These are phyloP conservation scores for Hypoxylon lenormandii DNA, from an alignment of 495 filamentous ascomycete genomes.

Conservation along the genomic window DNA sequence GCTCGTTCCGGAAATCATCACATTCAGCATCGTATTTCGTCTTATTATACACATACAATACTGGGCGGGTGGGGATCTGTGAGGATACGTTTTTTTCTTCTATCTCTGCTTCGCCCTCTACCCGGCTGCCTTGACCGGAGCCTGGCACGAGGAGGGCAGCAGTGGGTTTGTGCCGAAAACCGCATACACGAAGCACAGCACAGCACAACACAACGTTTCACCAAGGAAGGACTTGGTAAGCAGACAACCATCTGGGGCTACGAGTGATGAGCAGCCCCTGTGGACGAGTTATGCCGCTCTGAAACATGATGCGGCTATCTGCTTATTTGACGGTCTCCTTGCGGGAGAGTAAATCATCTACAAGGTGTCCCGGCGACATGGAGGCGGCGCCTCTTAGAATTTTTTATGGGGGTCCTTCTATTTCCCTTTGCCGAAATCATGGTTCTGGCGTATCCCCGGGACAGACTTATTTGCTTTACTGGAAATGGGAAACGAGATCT, in stretches of 20 bases:
- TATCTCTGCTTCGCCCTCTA: not conserved
- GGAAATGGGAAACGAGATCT: constrained; percentile 8
- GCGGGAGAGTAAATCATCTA: not conserved
- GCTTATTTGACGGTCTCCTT: constrained; percentile 11
- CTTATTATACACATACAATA: not conserved
- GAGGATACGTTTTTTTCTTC: constrained; percentile 41
- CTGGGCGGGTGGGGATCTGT: constrained; percentile 32
- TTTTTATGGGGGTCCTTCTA: not conserved
- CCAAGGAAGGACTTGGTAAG: not conserved
- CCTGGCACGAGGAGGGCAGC: not conserved
- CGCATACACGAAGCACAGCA: constrained; percentile 10
- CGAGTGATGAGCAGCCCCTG: not conserved
- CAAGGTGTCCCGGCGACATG: constrained; percentile 15
- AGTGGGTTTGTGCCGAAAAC: constrained; percentile 9
- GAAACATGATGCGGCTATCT: constrained; percentile 21
- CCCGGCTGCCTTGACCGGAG: constrained; percentile 1
- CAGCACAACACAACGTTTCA: constrained; percentile 20
- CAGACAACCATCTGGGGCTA: not conserved
- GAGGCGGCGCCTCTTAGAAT: constrained; percentile 26
- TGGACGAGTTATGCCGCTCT: constrained; percentile 3
- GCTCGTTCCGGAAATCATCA: not conserved
- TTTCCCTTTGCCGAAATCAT: constrained; percentile 5
- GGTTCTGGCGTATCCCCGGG: constrained; percentile 23
- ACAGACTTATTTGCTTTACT: constrained; percentile 19
- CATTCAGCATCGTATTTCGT: constrained; percentile 3